Percentiles rank a stretch among this genome's conserved stretches.
phyloP scores from a whole-genome alignment of 108 stramenopile genomes.

The Pseudonitzschia multistriata region DNA sequence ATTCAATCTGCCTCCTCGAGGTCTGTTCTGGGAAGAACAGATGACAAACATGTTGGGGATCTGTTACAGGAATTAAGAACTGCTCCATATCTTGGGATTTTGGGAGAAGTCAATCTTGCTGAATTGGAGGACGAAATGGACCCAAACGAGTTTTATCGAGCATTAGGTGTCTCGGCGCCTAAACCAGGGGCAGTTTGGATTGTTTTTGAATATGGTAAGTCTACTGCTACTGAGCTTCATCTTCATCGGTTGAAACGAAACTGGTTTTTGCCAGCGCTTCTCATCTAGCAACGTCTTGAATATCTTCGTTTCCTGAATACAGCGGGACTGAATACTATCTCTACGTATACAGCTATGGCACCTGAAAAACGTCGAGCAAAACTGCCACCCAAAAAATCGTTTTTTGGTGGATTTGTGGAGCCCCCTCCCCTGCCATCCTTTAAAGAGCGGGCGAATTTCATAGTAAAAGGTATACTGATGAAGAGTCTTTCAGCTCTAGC shows the following conservation, averaged over 20 bases:
- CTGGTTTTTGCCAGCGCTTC: too few relatives aligned
- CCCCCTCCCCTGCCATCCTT: conserved; percentile 64
- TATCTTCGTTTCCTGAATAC: not conserved
- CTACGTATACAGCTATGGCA: conserved; percentile 48
- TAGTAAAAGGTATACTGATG: conserved; percentile 64
- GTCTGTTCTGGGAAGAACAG: conserved; percentile 45
- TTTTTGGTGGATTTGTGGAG: conserved; percentile 53
- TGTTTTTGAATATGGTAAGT: conserved; percentile 68
- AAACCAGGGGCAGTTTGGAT: conserved; percentile 64
- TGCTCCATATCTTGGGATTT: conserved; percentile 55
- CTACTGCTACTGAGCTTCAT: not conserved
- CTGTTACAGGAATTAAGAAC: conserved; percentile 35
- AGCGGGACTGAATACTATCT: conserved; percentile 51
- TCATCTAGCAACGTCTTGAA: not conserved
- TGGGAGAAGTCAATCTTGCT: conserved; percentile 73
- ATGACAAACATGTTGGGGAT: conserved; percentile 54
- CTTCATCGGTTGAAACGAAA: too few relatives aligned
- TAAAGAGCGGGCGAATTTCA: conserved; percentile 58
- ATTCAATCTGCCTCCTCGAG: conserved; percentile 43
- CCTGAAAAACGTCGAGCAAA: conserved; percentile 35
- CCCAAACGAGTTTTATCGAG: conserved; percentile 76
- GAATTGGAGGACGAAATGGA: conserved; percentile 70
- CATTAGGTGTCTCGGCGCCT: conserved; percentile 67
- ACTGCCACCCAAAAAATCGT: conserved; percentile 57
- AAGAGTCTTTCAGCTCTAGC: conserved; percentile 64